Conservation (phyloP, 2,329 filamentous ascomycete genomes). For the Uncinocarpus reesii region DNA sequence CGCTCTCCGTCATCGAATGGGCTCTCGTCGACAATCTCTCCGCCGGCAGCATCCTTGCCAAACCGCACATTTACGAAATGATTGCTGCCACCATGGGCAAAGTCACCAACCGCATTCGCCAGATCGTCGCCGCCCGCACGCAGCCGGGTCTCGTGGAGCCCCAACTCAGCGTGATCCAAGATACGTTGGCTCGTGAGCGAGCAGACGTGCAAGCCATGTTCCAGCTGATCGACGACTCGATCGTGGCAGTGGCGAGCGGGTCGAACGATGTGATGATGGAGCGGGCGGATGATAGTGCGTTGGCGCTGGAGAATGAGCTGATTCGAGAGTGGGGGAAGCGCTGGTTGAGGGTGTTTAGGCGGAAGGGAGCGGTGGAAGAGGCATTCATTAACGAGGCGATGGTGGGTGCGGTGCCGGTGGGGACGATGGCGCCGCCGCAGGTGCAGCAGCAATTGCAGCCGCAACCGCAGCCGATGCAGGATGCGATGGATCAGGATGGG, state of each 20-base stretch:
- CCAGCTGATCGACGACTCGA: slow-evolving; percentile 64
- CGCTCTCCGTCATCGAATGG: slow-evolving; percentile 80
- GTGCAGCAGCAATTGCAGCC: slow-evolving; percentile 19
- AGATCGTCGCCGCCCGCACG: slow-evolving; percentile 59
- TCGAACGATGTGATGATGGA: slow-evolving; percentile 68
- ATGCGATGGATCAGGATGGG: background rate
- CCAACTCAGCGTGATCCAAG: slow-evolving; percentile 51
- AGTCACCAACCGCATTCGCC: slow-evolving; percentile 74
- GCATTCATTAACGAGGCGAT: slow-evolving; percentile 51
- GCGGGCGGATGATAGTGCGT: slow-evolving; percentile 43
- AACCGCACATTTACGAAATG: slow-evolving; percentile 77
- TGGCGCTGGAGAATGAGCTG: slow-evolving; percentile 50
- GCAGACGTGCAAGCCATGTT: slow-evolving; percentile 71
- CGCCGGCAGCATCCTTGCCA: slow-evolving; percentile 58
- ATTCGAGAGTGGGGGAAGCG: slow-evolving; percentile 71
- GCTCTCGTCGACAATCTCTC: slow-evolving; percentile 59
- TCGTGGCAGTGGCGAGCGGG: slow-evolving; percentile 61
- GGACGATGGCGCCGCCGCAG: slow-evolving; percentile 22
- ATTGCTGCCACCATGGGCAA: slow-evolving; percentile 80
- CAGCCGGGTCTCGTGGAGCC: slow-evolving; percentile 45
- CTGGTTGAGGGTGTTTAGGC: slow-evolving; percentile 75
- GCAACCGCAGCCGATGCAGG: background rate
- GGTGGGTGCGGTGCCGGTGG: slow-evolving; percentile 38
- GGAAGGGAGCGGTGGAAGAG: slow-evolving; percentile 79
- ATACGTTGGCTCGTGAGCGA: slow-evolving; percentile 59